phyloP scores from a whole-genome alignment of 2,329 filamentous ascomycete species.

The Tolypocladium tropicale region DNA sequence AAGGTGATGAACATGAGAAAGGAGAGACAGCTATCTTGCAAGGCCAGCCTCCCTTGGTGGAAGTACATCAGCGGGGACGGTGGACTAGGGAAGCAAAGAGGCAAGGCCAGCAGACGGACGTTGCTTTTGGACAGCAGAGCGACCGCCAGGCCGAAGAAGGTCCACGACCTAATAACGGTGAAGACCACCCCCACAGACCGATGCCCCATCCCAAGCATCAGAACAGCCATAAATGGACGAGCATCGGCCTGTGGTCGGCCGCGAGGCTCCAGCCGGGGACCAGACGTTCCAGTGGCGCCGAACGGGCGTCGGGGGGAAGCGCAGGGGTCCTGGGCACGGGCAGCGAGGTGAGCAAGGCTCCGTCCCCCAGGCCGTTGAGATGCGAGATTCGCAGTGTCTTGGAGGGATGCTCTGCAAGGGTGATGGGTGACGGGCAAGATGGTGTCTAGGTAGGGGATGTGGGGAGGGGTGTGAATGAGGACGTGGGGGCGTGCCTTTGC shows the following conservation, averaged over 20 bases:
- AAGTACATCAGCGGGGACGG: conserved; percentile 4
- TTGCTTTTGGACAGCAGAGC: conserved; percentile 1
- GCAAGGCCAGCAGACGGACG: conserved; percentile 2
- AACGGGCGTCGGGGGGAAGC: conserved; percentile 7
- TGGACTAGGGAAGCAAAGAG: not conserved
- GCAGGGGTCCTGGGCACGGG: conserved; percentile 2
- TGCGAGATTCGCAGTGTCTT: conserved; percentile 9
- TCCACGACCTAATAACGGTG: not conserved
- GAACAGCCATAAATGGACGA: not conserved
- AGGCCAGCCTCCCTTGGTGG: conserved; percentile 6
- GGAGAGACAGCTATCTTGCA: conserved; percentile 2
- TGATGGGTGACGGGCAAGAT: conserved; percentile 4
- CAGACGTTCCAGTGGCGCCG: conserved; percentile 4
- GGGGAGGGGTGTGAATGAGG: not conserved
- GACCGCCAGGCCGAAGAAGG: not conserved
- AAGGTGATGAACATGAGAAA: not conserved
- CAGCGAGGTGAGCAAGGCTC: conserved; percentile 1
- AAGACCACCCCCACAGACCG: not conserved
- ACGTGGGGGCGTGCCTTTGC: conserved; percentile 1
- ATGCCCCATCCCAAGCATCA: not conserved
- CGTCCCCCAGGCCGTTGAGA: conserved; percentile 7
- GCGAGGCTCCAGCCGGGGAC: conserved; percentile 2
- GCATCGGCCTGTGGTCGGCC: conserved; percentile 1
- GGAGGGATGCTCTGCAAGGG: conserved; percentile 7
- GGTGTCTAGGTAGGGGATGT: not conserved